Evolutionary conservation across 1,284 basidiomycete genomes (phyloP), one percentile per base, ranked within the genome.

Genomic region (Psilocybe mexicana): DNA sequence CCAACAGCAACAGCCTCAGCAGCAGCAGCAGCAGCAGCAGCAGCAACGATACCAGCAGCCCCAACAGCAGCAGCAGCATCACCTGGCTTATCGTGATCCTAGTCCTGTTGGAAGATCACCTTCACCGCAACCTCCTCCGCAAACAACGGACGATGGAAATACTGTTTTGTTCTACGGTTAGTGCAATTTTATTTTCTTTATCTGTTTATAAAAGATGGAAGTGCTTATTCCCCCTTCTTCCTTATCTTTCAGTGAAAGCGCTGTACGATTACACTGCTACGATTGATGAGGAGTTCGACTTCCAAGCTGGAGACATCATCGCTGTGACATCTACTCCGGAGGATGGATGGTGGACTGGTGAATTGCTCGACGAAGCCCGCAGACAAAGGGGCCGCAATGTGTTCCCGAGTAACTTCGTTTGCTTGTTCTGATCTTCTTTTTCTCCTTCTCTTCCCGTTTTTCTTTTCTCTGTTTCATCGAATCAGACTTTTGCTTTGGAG

Each of bases 311-410:
- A 4, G 94, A 96, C 72, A 90, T 96, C 61, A 96, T 97, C 66
- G 94, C 94, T 7, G 93, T 96, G 3, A 96, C 92, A 1, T 82
- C 87, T 44, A 95, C 93, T 12, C 93, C 94, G 10, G 92, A 96
- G 62, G 94, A 97, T 67, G 94, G 93, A 1, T 96, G 94, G 94
- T 96, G 94, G 94, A 90, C 87, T 54, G 92, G 92, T 14, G 84
- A 88, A 70, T 72, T 96, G 58, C 74, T 96, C 44, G 94, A 97
- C 67, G 95, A 96, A 69, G 83, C 84, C 35, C 79, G 94, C 62
- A 80, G 93, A 61, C 79, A 88, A 65, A 81, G 82, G 3, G 94
- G 94, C 11, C 79, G 89, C 54, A 88, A 92, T 66, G 88, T 94
- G 62, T 96, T 97, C 83, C 94, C 94, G 50, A 94, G 92, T 74